Evolutionary conservation across 345 rosid genomes (phyloP).

Genomic region (Bruguiera sexangula): DNA sequence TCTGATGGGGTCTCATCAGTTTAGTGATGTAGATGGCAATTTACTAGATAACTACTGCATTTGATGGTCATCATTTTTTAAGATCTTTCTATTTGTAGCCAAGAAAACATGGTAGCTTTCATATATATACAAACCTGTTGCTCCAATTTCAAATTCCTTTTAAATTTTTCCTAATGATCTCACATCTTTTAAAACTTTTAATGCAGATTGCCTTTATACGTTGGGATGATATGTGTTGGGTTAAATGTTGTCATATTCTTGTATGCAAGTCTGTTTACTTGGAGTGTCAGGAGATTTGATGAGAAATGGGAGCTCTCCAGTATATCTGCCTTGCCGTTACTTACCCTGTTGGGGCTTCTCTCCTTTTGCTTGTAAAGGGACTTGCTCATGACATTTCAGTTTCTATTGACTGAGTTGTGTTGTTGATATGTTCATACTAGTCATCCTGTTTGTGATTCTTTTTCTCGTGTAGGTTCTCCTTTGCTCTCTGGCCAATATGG

Average conservation of each 20-base stretch:
- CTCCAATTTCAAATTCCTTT: background rate
- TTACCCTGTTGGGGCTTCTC: constrained; percentile 74
- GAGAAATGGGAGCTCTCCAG: constrained; percentile 87
- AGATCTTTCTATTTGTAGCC: background rate
- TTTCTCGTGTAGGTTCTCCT: constrained; percentile 52
- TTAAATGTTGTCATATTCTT: constrained; percentile 66
- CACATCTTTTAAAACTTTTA: constrained; percentile 5
- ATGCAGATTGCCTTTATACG: constrained; percentile 77
- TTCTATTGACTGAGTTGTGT: constrained; percentile 10
- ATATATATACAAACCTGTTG: background rate
- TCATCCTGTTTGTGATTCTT: constrained; percentile 15
- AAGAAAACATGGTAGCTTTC: background rate
- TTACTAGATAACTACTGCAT: background rate
- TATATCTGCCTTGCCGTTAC: constrained; percentile 72
- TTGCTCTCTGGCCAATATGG: constrained; percentile 95
- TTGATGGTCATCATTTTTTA: background rate
- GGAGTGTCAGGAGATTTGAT: constrained; percentile 81
- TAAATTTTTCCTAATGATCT: background rate
- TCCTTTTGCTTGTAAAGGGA: constrained; percentile 83
- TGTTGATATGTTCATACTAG: constrained; percentile 5
- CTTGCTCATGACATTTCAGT: background rate
- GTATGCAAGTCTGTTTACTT: constrained; percentile 67
- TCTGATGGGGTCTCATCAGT: constrained; percentile 1
- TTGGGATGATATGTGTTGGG: constrained; percentile 67
- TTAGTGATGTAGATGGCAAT: background rate